Base-by-base conservation (phyloP, 805 yeast genomes). In the Cyberlindnera sargentensis region DNA sequence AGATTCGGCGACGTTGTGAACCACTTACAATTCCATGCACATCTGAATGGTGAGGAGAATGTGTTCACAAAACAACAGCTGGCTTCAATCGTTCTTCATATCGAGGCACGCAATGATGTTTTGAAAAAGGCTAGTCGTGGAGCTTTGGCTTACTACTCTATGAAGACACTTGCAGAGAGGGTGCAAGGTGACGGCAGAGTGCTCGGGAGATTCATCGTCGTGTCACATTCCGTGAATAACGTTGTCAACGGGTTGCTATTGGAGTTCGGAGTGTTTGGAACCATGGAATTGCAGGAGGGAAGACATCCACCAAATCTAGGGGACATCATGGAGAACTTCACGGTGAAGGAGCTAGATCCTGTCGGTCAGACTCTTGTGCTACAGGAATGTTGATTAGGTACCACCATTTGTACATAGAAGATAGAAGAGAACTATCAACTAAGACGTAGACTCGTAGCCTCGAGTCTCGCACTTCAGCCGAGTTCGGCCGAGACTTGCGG, bases 1-100 rank as follows among this genome's bases (percentile, higher is more conserved):
- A 69, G 98, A 50, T 84, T 76, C 51, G 80, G 84, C 6, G 98
- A 91, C 60, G 62, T 89, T 47, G 60, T 89, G 7, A 82, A 82
- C 55, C 97, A 90, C 55, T 76, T 90, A 77, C 91, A 84, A 53
- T 48, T 86, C 2, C 82, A 78, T 43, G 58, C 76, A 1, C 60
- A 56, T 42, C 44, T 81, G 11, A 49, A 59, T 51, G 31, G 53
- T 2, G 37, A 47, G 40, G 46, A 50, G 0, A 51, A 61, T 2
- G 34, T 53, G n/a, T 73, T 72, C 49, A 43, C 54, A 2, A 50
- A 61, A 32, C 51, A 52, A 2, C 62, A 69, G 15, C 51, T 74
- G 5, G 61, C 64, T 26, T 59, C 65, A 31, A 51, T 72, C 38
- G 56, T 70, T 7, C 51, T 68, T 49, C 75, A 73, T 40, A 62